Base-by-base conservation (phyloP, 352 stramenopile species). In the Pythium folliculosum region DNA sequence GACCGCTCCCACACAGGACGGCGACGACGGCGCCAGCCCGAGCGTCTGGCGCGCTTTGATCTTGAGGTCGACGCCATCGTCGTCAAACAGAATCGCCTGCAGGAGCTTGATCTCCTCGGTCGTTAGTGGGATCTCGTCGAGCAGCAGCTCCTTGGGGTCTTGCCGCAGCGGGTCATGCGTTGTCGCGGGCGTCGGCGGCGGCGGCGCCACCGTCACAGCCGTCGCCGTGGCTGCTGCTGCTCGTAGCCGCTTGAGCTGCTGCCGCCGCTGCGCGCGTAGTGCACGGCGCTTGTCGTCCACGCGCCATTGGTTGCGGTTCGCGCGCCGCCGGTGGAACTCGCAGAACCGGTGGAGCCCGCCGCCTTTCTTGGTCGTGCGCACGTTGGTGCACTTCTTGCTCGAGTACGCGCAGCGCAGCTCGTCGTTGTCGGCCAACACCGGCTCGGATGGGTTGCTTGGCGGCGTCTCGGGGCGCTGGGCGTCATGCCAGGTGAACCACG, bases 221-320 rank as follows among this genome's bases (percentile, higher is more conserved):
- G n/a, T n/a, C n/a, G n/a, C n/a, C n/a, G n/a, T n/a, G n/a, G n/a
- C n/a, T n/a, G n/a, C n/a, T n/a, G 32, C 38, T 13, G 38, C 38
- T 7, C 38, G 27, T 9, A 30, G 38, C 5, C 53, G 49, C 48
- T 60, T 53, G 55, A 55, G 48, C 48, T 38, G 35, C 23, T 61
- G 54, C 12, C 54, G 54, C 37, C 35, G 37, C 25, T 54, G 12
- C n/a, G 27, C 35, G 19, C 53, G 56, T 1, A 75, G 57, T 4
- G 2, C 37, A 12, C 71, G 71, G 48, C 78, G 78, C 71, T 84
- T 81, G 47, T 78, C 62, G 16, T 92, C 80, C 57, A 89, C 80
- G 6, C 84, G 83, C 40, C 85, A 77, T 69, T 92, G 84, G 62
- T 88, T 86, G 48, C 82, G 65, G 63, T 92, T 92, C 61, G 84